Conservation (phyloP, 1,284 basidiomycete species). For the Dichomitus squalens region DNA sequence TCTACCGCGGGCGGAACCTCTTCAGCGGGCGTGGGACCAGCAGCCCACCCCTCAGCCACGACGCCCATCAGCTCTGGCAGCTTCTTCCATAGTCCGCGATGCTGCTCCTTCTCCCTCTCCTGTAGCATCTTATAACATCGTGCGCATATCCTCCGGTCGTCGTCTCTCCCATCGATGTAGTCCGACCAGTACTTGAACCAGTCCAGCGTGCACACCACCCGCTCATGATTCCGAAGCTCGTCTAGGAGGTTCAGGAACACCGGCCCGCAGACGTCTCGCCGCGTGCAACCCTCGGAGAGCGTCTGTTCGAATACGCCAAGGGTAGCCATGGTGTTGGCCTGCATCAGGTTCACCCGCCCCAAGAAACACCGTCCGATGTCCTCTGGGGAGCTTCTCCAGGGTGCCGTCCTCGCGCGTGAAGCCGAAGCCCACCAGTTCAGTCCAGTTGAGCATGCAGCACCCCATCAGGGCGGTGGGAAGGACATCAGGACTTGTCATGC, state of each 20-base stretch:
- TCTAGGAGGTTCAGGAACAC: conserved; percentile 13
- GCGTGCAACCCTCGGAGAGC: conserved; percentile 13
- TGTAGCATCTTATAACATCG: conserved; percentile 14
- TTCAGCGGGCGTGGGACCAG: not conserved
- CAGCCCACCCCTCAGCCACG: conserved; percentile 10
- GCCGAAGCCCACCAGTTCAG: too few relatives aligned
- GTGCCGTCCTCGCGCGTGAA: not conserved
- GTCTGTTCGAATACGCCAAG: conserved; percentile 13
- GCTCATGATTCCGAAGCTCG: conserved; percentile 11
- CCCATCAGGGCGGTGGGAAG: too few relatives aligned
- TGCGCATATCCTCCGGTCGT: conserved; percentile 12
- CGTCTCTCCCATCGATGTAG: conserved; percentile 12
- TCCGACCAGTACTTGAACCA: conserved; percentile 8
- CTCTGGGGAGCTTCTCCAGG: not conserved
- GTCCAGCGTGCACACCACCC: conserved; percentile 9
- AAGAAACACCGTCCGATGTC: not conserved
- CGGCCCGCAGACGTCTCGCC: conserved; percentile 12
- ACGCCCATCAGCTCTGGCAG: conserved; percentile 16
- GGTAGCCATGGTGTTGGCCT: conserved; percentile 1
- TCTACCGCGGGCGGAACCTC: not conserved
- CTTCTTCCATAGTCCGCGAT: conserved; percentile 10
- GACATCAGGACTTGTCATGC: too few relatives aligned
- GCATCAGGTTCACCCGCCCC: not conserved
- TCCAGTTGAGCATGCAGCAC: too few relatives aligned
- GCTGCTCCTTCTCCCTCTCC: conserved; percentile 13